Percentiles rank a stretch among this genome's conserved stretches.
Conservation (phyloP, 108 stramenopile genomes). For the Bacterosira constricta region DNA sequence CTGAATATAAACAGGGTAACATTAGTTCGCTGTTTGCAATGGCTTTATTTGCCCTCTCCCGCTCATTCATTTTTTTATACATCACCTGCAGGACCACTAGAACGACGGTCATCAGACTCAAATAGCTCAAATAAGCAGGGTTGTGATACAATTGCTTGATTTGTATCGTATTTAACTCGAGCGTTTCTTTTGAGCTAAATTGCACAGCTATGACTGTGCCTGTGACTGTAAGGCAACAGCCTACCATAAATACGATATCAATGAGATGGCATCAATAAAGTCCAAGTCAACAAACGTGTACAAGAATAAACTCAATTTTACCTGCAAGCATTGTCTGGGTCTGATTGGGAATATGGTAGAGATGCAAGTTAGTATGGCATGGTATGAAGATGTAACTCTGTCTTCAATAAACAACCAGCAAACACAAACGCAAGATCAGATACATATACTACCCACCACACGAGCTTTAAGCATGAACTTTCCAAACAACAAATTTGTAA, state of each 20-base stretch:
- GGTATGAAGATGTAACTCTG: no score
- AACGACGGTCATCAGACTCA: slow-evolving; percentile 23
- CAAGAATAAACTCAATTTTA: no score
- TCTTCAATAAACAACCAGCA: no score
- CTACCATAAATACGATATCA: no score
- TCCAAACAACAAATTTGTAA: slow-evolving; percentile 75
- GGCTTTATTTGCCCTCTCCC: slow-evolving; percentile 23
- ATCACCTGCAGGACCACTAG: slow-evolving; percentile 35
- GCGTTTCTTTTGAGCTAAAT: slow-evolving; percentile 53
- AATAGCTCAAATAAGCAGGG: slow-evolving; percentile 42
- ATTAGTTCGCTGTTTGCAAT: slow-evolving; percentile 41
- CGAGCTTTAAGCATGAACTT: slow-evolving; percentile 51
- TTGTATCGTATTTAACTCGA: slow-evolving; percentile 31
- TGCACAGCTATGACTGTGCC: slow-evolving; percentile 63
- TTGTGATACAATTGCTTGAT: slow-evolving; percentile 38
- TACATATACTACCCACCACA: no score
- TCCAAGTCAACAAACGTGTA: background rate
- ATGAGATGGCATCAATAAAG: background rate
- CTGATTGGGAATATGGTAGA: no score
- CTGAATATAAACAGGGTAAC: slow-evolving; percentile 60
- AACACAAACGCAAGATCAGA: no score
- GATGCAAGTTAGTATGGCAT: no score
- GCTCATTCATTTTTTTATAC: slow-evolving; percentile 27
- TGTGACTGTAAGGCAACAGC: slow-evolving; percentile 57
- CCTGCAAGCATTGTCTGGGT: slow-evolving; percentile 63